Percentiles rank a stretch among this genome's conserved stretches.
These are phyloP conservation scores for Monilinia fructigena DNA, from an alignment of 2,329 filamentous ascomycete species.

Conservation along the genomic window DNA sequence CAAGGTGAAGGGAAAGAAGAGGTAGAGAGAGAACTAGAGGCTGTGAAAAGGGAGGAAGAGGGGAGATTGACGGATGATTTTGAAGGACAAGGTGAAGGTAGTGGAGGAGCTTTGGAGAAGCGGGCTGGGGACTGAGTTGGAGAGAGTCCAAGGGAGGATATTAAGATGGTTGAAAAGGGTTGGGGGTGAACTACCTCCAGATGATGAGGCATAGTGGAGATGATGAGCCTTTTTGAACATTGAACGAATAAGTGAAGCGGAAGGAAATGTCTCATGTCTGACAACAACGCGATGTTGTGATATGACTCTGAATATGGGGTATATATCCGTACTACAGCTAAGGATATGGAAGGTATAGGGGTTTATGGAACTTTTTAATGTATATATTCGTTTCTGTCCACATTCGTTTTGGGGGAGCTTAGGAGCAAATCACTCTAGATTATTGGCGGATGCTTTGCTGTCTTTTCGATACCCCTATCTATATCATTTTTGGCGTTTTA, in stretches of 20 bases:
- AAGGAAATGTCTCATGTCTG: neutral
- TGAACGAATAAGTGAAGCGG: neutral
- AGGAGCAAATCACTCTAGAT: conserved; percentile 11
- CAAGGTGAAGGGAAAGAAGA: conserved; percentile 43
- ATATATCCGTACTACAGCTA: neutral
- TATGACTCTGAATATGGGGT: neutral
- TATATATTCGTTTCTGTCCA: conserved; percentile 11
- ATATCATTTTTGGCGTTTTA: neutral
- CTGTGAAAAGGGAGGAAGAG: conserved; percentile 66
- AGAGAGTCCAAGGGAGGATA: conserved; percentile 70
- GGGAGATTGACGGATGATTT: conserved; percentile 70
- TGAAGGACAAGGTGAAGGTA: conserved; percentile 89
- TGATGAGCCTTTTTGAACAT: neutral
- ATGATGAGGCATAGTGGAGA: conserved; percentile 43
- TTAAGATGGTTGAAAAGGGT: conserved; percentile 57
- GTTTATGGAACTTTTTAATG: neutral
- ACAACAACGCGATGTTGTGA: neutral
- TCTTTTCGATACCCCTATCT: conserved; percentile 19
- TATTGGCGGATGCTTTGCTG: neutral
- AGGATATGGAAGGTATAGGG: neutral
- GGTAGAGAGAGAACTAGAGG: conserved; percentile 47
- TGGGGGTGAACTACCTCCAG: conserved; percentile 78
- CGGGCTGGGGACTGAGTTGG: conserved; percentile 76
- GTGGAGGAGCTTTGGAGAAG: conserved; percentile 91
- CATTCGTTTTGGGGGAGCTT: conserved; percentile 11